Evolutionary conservation across 192 early-diverging fungal genomes (phyloP), one percentile per base, ranked within the genome.

Genomic region (Mortierella antarctica): DNA sequence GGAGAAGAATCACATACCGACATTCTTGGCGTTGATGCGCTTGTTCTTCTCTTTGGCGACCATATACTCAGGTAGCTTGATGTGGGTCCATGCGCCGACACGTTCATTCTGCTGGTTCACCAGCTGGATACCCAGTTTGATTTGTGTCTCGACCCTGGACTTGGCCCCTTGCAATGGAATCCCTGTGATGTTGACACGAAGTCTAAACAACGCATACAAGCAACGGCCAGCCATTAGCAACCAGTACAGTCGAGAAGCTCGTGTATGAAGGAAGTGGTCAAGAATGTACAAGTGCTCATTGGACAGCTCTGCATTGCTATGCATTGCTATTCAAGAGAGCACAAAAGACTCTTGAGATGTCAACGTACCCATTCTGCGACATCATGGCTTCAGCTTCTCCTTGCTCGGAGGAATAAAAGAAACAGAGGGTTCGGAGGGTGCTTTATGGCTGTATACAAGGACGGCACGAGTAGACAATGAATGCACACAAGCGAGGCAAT

Each of bases 81-180:
- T 84, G 68, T 96, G 95, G 48, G 95, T 91, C 93, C 95, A 97
- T 66, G 86, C 83, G 21, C 80, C 75, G 15, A 91, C 91, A 47
- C 91, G 92, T 65, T 92, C 91, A 67, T 92, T 93, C 60, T 86
- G 69, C 52, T 84, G 79, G 14, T 88, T 92, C 1, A 92, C 87
- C 39, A 98, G 86, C 70, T 96, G 94, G 72, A 98, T 79, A 42
- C 93, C 95, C 31, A 97, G 86, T 66, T 95, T 96, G 74, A 96
- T 96, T 84, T 97, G 97, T 20, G 97, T 98, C 84, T 98, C 96
- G 48, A 97, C 96, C 7, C 96, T 85, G 12, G 95, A 96, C 79
- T 96, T 95, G 41, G 93, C 93, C 52, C 89, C 89, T 48, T 77
- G 83, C 42, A 65, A 68, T 17, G 88, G 86, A 31, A 90, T 74